Evolutionary conservation across 371 early-diverging fungal species (phyloP), one percentile per base, ranked within the genome.

Genomic region (Rhizopus arrhizus): DNA sequence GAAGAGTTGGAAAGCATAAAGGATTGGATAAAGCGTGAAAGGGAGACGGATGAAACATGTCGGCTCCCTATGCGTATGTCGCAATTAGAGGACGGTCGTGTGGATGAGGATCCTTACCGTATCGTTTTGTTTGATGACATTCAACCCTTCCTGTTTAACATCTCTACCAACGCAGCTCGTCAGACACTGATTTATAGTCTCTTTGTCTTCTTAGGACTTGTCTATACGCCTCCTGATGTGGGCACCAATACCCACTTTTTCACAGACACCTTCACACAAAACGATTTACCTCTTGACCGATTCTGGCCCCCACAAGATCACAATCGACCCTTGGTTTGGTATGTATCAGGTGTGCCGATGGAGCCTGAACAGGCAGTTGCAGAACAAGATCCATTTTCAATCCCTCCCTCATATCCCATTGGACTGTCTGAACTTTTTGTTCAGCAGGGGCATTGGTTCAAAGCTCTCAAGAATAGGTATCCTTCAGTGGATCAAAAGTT

Each of bases 51-150:
- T 10, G 35, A 59, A n/a, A 62, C 38, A 3, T 55, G 59, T 8
- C 70, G 74, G 0, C 13, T 76, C 9, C 73, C 79, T 2, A 41
- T 69, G 31, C 62, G 73, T 49, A 74, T 74, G 66, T 59, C 8
- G 22, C 66, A 58, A 36, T 45, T 51, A 32, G 59, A 66, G 3
- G 66, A 65, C 42, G 64, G 60, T 0, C 61, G 67, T 12, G 66
- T 85, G 10, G 75, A 77, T 22, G 75, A 83, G 5, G 93, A 93
- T 63, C 92, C 92, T 0, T 91, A 82, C 54, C 80, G 85, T 12
- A 76, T 89, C 15, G 74, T 87, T 15, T 69, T 93, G 16, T 91
- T 89, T 59, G 89, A 90, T 32, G 94, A 93, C 59, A 67, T 92
- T 13, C 74, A 74, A 0, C 69, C 79, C 0, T 81, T 89, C 13